These are phyloP conservation scores for Taiozyma onychis DNA, from an alignment of 1,139 yeast genomes.

Conservation along the genomic window DNA sequence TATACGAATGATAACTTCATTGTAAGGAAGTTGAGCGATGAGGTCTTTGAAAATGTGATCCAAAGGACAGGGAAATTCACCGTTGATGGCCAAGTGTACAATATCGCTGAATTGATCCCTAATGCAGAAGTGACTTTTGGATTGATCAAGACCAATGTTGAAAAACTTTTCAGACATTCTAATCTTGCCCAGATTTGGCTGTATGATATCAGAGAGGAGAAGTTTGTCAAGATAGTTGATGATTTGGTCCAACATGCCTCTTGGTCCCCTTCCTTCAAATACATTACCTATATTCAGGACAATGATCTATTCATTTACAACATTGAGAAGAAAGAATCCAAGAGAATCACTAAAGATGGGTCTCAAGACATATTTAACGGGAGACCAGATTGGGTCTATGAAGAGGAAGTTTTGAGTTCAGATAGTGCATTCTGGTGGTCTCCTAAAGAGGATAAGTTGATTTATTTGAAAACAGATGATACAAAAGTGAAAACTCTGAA, in stretches of 20 bases:
- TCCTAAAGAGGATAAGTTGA: slow-evolving; percentile 57
- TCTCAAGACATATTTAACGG: slow-evolving; percentile 69
- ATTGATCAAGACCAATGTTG: slow-evolving; percentile 27
- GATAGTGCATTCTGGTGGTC: slow-evolving; percentile 87
- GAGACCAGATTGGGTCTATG: slow-evolving; percentile 94
- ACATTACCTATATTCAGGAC: slow-evolving; percentile 64
- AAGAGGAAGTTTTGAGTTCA: slow-evolving; percentile 74
- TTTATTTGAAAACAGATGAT: slow-evolving; percentile 68
- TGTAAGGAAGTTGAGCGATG: slow-evolving; percentile 23
- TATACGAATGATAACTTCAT: slow-evolving; percentile 12
- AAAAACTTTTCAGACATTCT: slow-evolving; percentile 74
- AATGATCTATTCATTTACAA: slow-evolving; percentile 58
- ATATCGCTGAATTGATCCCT: slow-evolving; percentile 21
- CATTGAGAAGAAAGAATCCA: slow-evolving; percentile 34
- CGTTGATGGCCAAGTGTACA: slow-evolving; percentile 19
- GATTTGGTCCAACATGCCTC: slow-evolving; percentile 45
- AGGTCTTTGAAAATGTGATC: slow-evolving; percentile 17
- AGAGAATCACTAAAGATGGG: slow-evolving; percentile 66
- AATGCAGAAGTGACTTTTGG: slow-evolving; percentile 25
- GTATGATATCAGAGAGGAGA: slow-evolving; percentile 35
- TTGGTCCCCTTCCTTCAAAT: slow-evolving; percentile 71
- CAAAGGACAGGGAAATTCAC: slow-evolving; percentile 19
- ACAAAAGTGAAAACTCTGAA: slow-evolving; percentile 60
- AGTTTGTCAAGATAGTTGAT: slow-evolving; percentile 23
- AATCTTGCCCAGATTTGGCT: slow-evolving; percentile 63